A percentile compares a stretch with the other conserved stretches of the same genome.
Conservation (phyloP, 768 basidiomycete species). For the Sistotremastrum niveocremeum region DNA sequence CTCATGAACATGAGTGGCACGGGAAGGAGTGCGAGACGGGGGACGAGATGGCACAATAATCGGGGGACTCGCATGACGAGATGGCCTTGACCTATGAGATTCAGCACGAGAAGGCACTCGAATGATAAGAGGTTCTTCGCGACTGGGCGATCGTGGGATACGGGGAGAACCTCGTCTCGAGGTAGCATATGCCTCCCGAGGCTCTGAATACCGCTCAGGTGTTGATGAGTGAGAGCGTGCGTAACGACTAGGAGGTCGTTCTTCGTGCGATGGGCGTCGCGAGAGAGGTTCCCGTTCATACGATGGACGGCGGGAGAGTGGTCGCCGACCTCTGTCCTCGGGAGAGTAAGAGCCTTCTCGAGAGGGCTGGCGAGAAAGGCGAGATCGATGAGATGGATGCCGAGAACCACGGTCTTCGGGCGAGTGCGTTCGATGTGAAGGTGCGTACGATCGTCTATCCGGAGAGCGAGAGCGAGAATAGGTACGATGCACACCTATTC, state of each 20-base stretch:
- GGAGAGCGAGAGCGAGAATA: slow-evolving; percentile 1
- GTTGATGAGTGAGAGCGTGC: no score
- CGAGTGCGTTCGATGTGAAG: no score
- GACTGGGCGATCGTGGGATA: background rate
- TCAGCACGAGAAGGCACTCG: no score
- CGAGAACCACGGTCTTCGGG: background rate
- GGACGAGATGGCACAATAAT: background rate
- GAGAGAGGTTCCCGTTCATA: background rate
- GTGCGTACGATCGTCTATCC: background rate
- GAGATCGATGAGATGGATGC: background rate
- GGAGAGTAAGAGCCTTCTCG: background rate
- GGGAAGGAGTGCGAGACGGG: background rate
- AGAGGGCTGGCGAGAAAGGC: background rate
- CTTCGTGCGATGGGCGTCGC: background rate
- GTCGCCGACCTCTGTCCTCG: background rate
- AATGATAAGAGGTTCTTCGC: background rate
- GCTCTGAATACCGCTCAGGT: no score
- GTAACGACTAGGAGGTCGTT: no score
- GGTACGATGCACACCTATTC: background rate
- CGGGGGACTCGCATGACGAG: no score
- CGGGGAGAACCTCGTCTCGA: background rate
- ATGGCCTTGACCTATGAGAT: no score
- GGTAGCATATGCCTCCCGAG: background rate
- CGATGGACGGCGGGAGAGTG: background rate
- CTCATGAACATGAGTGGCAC: background rate